phyloP scores from a whole-genome alignment of 441 rosid species.

The Biscutella auriculata region DNA sequence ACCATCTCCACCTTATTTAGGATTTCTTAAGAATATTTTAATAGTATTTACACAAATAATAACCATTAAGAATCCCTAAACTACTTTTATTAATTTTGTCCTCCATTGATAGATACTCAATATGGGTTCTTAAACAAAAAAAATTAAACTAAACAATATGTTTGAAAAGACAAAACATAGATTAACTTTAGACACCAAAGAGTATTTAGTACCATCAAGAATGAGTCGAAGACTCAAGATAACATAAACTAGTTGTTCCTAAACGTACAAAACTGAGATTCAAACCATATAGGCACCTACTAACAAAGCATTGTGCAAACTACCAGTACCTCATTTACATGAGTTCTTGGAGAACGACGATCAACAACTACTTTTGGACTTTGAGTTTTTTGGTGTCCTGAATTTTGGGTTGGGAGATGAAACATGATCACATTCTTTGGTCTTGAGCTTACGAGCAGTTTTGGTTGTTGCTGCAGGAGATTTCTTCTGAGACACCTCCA shows the following conservation, averaged over 20 bases:
- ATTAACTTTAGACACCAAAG: neutral
- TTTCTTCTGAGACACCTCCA: constrained; percentile 61
- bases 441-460: constrained; percentile 62
- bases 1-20: too few relatives aligned
- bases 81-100: too few relatives aligned
- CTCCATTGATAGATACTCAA: too few relatives aligned
- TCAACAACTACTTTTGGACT: constrained; percentile 62
- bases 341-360: constrained; percentile 60
- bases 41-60: too few relatives aligned
- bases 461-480: constrained; percentile 55
- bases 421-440: constrained; percentile 37
- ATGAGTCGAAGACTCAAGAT: neutral
- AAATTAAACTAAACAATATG: too few relatives aligned
- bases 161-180: too few relatives aligned
- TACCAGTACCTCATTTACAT: constrained; percentile 53
- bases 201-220: neutral
- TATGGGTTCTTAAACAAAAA: too few relatives aligned
- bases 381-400: constrained; percentile 53
- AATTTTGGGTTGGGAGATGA: constrained; percentile 43
- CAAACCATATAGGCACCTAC: neutral
- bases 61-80: too few relatives aligned
- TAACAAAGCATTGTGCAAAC: neutral
- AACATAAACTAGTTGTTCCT: neutral
- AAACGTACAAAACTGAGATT: neutral
- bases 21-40: too few relatives aligned